Base-by-base conservation (phyloP, 2,329 filamentous ascomycete genomes). In the Colletotrichum caudatum region DNA sequence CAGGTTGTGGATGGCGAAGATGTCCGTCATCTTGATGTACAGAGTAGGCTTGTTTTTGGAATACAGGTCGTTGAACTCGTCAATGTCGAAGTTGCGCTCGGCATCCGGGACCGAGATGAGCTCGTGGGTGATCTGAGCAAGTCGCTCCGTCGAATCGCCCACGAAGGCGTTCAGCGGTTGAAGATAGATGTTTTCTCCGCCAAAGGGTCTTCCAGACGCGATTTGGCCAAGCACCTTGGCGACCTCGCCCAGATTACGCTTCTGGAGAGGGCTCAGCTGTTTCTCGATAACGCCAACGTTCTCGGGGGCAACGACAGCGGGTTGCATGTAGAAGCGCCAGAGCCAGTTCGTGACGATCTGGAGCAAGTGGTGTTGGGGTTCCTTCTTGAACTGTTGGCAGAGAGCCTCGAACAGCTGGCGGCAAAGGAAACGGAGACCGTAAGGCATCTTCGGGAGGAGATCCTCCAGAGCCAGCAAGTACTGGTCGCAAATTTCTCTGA, bases 21-120 rank as follows among this genome's bases (percentile, higher is more conserved):
- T 95, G 80, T 99, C 96, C 20, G 93, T 90, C 89, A 99, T 95
- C 84, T 99, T 99, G 85, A 99, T 97, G 84, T 98, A 99, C n/a
- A 99, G 87, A 0, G 95, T 98, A 8, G 96, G 96, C 82, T 97
- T 97, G 74, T 94, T 96, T 80, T 97, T 95, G 68, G 95, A 93
- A 79, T 98, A 98, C 8, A 99, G 88, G 78, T 99, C 96, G 79
- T 98, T 98, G 88, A 96, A 99, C 80, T 98, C 96, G 79, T 99
- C 96, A 79, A 99, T 98, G 81, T 98, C 95, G 78, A 98, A 99
- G 33, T 96, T 96, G 64, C 90, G 88, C 81, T 99, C 96, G 0
- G 94, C 93, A 76, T 96, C 92, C 18, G 93, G 91, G 16, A 98
- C 93, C 16, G 92, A 90, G 75, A 99, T 94, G 72, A 98, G 82